Conservation (phyloP, 2,329 filamentous ascomycete species). For the Diplocarpon mali region DNA sequence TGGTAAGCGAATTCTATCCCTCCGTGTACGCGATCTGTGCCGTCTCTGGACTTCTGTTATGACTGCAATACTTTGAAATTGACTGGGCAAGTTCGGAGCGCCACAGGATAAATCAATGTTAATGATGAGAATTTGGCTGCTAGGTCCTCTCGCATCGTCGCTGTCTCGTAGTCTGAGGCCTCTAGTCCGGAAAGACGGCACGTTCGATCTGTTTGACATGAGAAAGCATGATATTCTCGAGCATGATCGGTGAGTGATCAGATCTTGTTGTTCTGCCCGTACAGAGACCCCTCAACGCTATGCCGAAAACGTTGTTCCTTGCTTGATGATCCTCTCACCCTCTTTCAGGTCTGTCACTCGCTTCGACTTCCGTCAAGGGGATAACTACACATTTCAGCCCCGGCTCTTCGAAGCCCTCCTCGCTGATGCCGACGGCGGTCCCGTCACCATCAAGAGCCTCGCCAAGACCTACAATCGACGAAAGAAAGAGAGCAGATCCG, state of each 20-base stretch:
- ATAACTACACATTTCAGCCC: constrained; percentile 12
- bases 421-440: constrained; percentile 7
- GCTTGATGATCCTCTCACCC: too few relatives aligned
- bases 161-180: constrained; percentile 5
- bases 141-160: neutral
- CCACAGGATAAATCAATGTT: too few relatives aligned
- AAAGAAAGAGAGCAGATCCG: constrained; percentile 9
- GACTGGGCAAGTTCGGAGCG: too few relatives aligned
- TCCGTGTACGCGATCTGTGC: too few relatives aligned
- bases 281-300: too few relatives aligned
- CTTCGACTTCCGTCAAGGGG: constrained; percentile 8
- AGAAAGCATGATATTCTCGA: constrained; percentile 11
- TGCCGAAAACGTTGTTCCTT: too few relatives aligned
- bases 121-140: too few relatives aligned
- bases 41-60: too few relatives aligned
- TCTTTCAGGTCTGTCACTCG: constrained; percentile 9
- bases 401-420: constrained; percentile 7
- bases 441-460: constrained; percentile 5
- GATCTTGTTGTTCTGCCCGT: too few relatives aligned
- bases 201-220: constrained; percentile 10
- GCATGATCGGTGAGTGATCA: too few relatives aligned
- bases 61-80: too few relatives aligned
- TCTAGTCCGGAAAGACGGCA: constrained; percentile 9
- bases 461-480: constrained; percentile 10
- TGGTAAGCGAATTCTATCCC: too few relatives aligned